Percentiles rank a stretch among this genome's conserved stretches.
These are phyloP conservation scores for Capronia epimyces DNA, from an alignment of 2,329 filamentous ascomycete species.

Conservation along the genomic window DNA sequence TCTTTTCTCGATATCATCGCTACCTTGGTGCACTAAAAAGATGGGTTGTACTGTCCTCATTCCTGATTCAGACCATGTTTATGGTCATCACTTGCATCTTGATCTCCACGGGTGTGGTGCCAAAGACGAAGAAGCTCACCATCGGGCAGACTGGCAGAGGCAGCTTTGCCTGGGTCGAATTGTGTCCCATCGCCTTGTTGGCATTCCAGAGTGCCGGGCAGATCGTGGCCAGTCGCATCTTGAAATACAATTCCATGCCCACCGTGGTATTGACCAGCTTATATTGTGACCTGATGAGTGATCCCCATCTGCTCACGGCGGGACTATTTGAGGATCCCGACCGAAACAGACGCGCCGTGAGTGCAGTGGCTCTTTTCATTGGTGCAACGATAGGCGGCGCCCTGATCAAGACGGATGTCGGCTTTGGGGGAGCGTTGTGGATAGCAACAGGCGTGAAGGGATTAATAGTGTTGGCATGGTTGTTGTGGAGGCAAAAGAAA, in stretches of 20 bases:
- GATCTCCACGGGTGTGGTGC: constrained; percentile 27
- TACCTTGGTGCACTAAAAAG: constrained; percentile 35
- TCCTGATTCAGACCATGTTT: constrained; percentile 34
- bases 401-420: constrained; percentile 37
- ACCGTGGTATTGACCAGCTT: constrained; percentile 43
- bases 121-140: constrained; percentile 31
- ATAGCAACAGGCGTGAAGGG: constrained; percentile 39
- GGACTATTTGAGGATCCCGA: constrained; percentile 35
- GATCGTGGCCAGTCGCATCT: constrained; percentile 38
- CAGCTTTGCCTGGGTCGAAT: constrained; percentile 14
- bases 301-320: constrained; percentile 34
- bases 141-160: constrained; percentile 10
- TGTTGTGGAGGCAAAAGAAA: constrained; percentile 33
- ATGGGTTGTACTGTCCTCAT: constrained; percentile 37
- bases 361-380: constrained; percentile 35
- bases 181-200: constrained; percentile 37
- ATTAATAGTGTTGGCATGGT: constrained; percentile 36
- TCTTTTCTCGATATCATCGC: constrained; percentile 36
- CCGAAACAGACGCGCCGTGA: constrained; percentile 35
- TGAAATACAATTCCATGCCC: constrained; percentile 42
- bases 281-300: constrained; percentile 42
- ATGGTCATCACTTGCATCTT: constrained; percentile 34
- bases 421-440: constrained; percentile 39
- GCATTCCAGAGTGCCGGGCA: constrained; percentile 40
- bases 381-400: constrained; percentile 40